Evolutionary conservation across 768 basidiomycete genomes (phyloP).

Genomic region (Clitopilus passeckerianus): DNA sequence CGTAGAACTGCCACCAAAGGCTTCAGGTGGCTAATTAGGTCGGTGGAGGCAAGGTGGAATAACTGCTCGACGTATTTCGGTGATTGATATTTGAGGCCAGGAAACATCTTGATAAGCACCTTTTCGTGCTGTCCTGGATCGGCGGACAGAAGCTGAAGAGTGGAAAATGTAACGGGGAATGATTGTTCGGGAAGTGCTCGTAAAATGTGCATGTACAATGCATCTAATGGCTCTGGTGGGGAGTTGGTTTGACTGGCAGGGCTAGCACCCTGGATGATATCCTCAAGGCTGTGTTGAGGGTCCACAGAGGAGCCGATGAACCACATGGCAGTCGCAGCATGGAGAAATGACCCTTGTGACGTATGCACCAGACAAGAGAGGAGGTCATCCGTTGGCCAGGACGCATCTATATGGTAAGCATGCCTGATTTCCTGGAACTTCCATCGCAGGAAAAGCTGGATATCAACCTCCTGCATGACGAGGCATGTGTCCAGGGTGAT

Average conservation of each 20-base stretch:
- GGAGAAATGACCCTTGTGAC: slow-evolving; percentile 4
- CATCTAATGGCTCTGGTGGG: too few relatives aligned
- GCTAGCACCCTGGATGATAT: too few relatives aligned
- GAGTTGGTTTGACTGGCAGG: too few relatives aligned
- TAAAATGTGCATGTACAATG: too few relatives aligned
- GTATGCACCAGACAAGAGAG: not conserved
- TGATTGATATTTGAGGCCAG: too few relatives aligned
- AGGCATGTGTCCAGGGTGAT: not conserved
- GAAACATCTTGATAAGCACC: too few relatives aligned
- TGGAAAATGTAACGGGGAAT: too few relatives aligned
- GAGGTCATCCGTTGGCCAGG: slow-evolving; percentile 1
- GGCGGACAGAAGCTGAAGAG: too few relatives aligned
- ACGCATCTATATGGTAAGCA: not conserved
- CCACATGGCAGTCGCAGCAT: not conserved
- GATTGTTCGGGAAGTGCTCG: too few relatives aligned
- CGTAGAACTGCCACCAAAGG: not conserved
- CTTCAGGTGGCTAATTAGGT: not conserved
- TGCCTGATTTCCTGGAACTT: not conserved
- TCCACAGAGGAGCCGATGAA: not conserved
- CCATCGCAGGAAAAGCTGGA: not conserved
- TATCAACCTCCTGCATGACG: not conserved
- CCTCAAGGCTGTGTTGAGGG: too few relatives aligned
- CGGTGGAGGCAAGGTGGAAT: not conserved
- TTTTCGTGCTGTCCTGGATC: too few relatives aligned
- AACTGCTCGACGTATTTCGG: not conserved